Evolutionary conservation across 495 filamentous ascomycete species (phyloP), one percentile per base, ranked within the genome.

Genomic region (Lindgomyces ingoldianus): DNA sequence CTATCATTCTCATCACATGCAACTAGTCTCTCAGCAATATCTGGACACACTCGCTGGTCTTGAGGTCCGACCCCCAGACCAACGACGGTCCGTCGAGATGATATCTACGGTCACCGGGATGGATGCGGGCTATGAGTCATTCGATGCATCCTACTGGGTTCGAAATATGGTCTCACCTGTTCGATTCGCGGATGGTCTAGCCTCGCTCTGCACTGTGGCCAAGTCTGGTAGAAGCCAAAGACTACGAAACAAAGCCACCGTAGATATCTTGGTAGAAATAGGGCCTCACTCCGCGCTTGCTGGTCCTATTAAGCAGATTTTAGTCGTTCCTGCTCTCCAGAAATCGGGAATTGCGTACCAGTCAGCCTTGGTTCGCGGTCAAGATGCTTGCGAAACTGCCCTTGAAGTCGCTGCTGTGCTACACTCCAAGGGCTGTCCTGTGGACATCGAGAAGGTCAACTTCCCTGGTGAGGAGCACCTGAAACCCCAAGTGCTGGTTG

Each of bases 251-350:
- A n/a, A n/a, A n/a, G n/a, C n/a, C n/a, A n/a, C n/a, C n/a, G 46
- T 49, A 11, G 46, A 49, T 24, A 11, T 14, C 14, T n/a, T 55
- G 16, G 1, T 55, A 1, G 52, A 55, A 22, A 18, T 55, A 18
- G 52, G 58, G 16, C 47, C 58, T 3, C 58, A 61, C 25, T 1
- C 27, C 1, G 58, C 58, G 12, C 48, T 61, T 1, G 19, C 8
- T n/a, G 33, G 58, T 6, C 47, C 58, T 2, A 44, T 61, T 10
- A 41, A 29, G 19, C 25, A 61, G 12, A 60, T 25, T 3, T 10
- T 60, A 12, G 12, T 1, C 1, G 12, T 39, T 4, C 25, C n/a
- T 19, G 33, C 12, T 3, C 26, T 41, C 26, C 10, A 50, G 8
- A n/a, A 14, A 1, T 18, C 24, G 3, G 9, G 11, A 1, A 50